Base-by-base conservation (phyloP, 139 green algal genomes). In the Picochlorum costavermella region DNA sequence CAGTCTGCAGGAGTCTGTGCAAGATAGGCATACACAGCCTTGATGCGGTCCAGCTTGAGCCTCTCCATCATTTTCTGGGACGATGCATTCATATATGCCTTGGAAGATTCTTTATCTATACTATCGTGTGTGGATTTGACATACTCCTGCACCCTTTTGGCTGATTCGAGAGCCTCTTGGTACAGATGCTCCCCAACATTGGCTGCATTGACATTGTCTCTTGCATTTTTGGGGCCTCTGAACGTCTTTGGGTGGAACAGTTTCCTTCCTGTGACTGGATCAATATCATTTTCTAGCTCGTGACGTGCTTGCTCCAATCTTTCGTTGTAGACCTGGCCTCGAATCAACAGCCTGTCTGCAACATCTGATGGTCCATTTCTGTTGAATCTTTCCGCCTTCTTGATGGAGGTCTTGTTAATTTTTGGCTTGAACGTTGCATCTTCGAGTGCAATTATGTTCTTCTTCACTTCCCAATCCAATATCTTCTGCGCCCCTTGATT, bases 21-120 rank as follows among this genome's bases (percentile, higher is more conserved):
- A 50, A 93, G 75, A 71, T 90, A 93, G 23, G 80, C 73, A 65
- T 87, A 93, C 62, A 93, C 83, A 73, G 89, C 81, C 2, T 58
- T 61, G 66, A 92, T 88, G 49, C 86, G 75, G 71, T 89, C 87
- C 10, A 64, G 50, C 60, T 88, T 82, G 13, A 92, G 74, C n/a
- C 60, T 30, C 28, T 75, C 71, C 25, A 88, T 80, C 66, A 92
- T 57, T 67, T 51, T 71, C 76, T 86, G 45, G 20, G 49, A 36
- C 29, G 20, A 14, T 2, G 2, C 12, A 37, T 61, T 64, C 37
- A 77, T 49, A 64, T 77, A 56, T 8, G 50, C 50, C 6, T 43
- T 50, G 36, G 57, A 49, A 2, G 72, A 67, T 33, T 72, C 58
- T 26, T 56, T 20, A 23, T 71, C 50, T 6, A 26, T 48, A n/a